Evolutionary conservation across 2,329 filamentous ascomycete genomes (phyloP).

Genomic region (Claviceps capensis): DNA sequence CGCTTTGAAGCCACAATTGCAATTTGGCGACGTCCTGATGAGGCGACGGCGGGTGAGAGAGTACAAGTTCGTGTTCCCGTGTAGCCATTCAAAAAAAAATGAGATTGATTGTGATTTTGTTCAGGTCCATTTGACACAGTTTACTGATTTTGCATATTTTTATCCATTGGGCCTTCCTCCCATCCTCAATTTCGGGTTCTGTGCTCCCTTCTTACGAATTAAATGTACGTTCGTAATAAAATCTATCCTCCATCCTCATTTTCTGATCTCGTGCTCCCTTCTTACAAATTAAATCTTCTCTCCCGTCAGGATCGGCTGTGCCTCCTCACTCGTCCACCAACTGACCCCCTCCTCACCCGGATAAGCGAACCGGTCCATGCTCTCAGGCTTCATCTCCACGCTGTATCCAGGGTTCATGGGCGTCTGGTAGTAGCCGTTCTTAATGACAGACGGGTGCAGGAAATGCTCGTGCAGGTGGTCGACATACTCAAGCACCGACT

Average conservation of each 20-base stretch:
- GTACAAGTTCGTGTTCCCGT: too few relatives aligned
- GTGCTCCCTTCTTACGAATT: constrained; percentile 3
- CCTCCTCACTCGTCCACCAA: constrained; percentile 77
- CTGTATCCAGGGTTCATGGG: constrained; percentile 74
- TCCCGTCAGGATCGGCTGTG: constrained; percentile 57
- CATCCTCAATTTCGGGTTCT: background rate
- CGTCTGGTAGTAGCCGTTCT: constrained; percentile 78
- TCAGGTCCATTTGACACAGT: too few relatives aligned
- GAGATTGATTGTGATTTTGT: too few relatives aligned
- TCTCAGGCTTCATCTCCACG: constrained; percentile 84
- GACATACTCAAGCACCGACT: constrained; percentile 77
- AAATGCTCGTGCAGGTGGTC: constrained; percentile 94
- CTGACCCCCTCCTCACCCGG: constrained; percentile 66
- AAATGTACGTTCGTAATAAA: constrained; percentile 32
- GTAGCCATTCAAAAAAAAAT: too few relatives aligned
- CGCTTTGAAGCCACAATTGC: too few relatives aligned
- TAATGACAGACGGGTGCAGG: constrained; percentile 63
- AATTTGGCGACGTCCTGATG: too few relatives aligned
- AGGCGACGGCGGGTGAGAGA: too few relatives aligned
- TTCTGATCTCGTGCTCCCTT: background rate
- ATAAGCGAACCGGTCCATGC: constrained; percentile 68
- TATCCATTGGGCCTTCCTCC: constrained; percentile 14
- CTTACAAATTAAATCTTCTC: constrained; percentile 31
- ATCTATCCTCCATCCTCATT: background rate
- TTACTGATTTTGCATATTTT: constrained; percentile 24